Evolutionary conservation across 352 stramenopile genomes (phyloP), one percentile per base, ranked within the genome.

Genomic region (Halophytophthora polymorphica): DNA sequence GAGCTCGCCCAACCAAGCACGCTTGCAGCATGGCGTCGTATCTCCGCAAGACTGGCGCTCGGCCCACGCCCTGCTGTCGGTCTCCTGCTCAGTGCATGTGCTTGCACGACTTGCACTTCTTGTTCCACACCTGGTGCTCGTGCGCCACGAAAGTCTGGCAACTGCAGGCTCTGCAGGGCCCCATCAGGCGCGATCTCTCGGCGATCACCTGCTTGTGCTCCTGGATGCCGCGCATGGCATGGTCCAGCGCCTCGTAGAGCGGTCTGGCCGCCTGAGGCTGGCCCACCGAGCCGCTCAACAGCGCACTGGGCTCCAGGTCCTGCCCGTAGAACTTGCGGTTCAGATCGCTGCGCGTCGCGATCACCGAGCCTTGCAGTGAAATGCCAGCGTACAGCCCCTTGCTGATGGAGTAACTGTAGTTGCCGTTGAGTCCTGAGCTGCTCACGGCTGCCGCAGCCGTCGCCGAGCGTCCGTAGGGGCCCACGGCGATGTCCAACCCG

Each of bases 291-390:
- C 80, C 77, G 7, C 45, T 71, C 10, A 89, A 50, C 23, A 90
- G 66, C 19, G 64, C 62, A 14, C 58, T 69, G 0, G 73, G 51
- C 33, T 71, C 46, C n/a, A 85, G 45, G 23, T 88, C 71, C n/a
- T 66, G 71, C 12, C 88, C 87, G 63, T 97, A 98, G 64, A 97
- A 97, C 38, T 92, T 93, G 70, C 93, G 85, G 64, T 97, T 98
- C 23, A 97, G 60, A 18, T 94, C 68, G 25, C 82, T 68, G 25
- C 91, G 69, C 4, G 79, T 79, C 17, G 81, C 64, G 51, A 98
- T 89, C n/a, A 96, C 69, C 2, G 88, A 84, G 11, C 91, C 89
- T 58, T 96, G 86, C 17, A 98, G 64, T 2, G 83, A 95, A 31
- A 97, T 75, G 23, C 91, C 91, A 6, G 83, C 87, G 60, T 95